Evolutionary conservation across 148 eudicot genomes (phyloP).

Genomic region (Mesembryanthemum crystallinum): DNA sequence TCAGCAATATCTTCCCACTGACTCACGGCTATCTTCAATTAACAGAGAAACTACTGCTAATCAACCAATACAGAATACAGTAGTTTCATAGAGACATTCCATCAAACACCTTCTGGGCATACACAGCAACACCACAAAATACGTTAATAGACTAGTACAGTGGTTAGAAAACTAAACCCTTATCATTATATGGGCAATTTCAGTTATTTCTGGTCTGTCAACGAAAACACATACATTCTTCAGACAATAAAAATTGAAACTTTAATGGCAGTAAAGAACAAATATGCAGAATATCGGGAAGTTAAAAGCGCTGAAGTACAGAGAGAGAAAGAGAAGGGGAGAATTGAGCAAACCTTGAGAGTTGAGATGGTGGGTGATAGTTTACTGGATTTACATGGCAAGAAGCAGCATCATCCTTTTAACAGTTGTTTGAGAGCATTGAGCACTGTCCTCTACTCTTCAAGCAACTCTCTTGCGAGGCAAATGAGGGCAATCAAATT

Average conservation of each 20-base stretch:
- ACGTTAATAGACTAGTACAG: neutral
- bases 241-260: neutral
- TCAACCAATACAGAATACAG: neutral
- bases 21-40: too few relatives aligned
- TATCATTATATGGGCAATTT: neutral
- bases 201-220: neutral
- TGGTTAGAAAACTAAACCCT: neutral
- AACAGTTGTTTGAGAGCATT: too few relatives aligned
- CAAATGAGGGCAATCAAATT: too few relatives aligned
- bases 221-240: neutral
- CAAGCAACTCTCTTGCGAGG: too few relatives aligned
- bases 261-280: neutral
- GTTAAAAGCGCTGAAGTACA: neutral
- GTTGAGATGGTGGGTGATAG: too few relatives aligned
- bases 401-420: too few relatives aligned
- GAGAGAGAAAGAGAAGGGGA: neutral
- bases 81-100: neutral
- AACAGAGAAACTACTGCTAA: too few relatives aligned
- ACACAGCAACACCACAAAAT: neutral
- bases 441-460: too few relatives aligned
- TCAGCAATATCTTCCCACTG: neutral
- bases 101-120: conserved; percentile 17
- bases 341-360: neutral
- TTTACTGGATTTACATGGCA: too few relatives aligned
- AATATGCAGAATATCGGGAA: too few relatives aligned